These are phyloP conservation scores for Porphyrellus cyaneotinctus DNA, from an alignment of 768 basidiomycete species.

Conservation along the genomic window DNA sequence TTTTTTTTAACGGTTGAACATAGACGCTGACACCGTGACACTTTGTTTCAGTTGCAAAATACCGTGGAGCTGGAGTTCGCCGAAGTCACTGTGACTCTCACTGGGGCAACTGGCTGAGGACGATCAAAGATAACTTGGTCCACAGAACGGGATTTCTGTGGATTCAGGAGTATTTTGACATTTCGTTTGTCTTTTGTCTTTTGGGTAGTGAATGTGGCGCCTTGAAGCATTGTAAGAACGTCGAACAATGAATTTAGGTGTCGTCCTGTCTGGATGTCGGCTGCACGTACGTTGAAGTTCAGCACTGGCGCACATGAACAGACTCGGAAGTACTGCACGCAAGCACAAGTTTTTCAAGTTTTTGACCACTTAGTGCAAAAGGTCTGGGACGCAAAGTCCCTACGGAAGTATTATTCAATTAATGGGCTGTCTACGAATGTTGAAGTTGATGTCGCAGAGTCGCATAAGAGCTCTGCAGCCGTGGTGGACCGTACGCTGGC, in stretches of 20 bases:
- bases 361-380: no score
- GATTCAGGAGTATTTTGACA: neutral
- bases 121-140: no score
- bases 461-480: no score
- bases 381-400: no score
- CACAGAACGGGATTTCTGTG: neutral
- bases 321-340: no score
- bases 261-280: neutral
- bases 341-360: no score
- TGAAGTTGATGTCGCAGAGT: no score
- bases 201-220: neutral
- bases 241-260: neutral
- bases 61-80: neutral
- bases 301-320: neutral
- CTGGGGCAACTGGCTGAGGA: neutral
- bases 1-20: neutral
- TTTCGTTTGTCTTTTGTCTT: neutral
- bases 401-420: no score
- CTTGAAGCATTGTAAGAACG: neutral
- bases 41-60: neutral
- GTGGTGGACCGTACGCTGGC: no score
- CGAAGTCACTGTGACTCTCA: neutral
- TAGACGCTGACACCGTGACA: slow-evolving; percentile 4
- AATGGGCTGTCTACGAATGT: no score
- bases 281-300: neutral